These are phyloP conservation scores for Trifolium pratense DNA, from an alignment of 306 rosid species.

Conservation along the genomic window DNA sequence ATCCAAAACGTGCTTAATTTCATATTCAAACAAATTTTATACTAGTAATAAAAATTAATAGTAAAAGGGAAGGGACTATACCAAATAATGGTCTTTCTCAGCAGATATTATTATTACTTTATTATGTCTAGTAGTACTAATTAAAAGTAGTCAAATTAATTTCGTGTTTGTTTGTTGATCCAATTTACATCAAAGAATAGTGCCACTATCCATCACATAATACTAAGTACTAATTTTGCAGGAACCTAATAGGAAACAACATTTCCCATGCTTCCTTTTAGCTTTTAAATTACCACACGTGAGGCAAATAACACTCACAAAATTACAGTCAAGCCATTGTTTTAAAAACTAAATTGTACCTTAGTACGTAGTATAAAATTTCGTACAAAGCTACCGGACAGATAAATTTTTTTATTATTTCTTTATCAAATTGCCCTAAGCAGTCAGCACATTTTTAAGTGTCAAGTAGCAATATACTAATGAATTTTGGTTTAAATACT, in stretches of 20 bases:
- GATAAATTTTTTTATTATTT: too few relatives aligned
- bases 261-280: not conserved
- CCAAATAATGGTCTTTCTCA: not conserved
- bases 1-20: conserved; percentile 41
- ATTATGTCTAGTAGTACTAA: not conserved
- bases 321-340: conserved; percentile 6
- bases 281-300: conserved; percentile 28
- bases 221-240: not conserved
- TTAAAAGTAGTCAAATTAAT: conserved; percentile 22
- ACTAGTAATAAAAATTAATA: not conserved
- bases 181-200: not conserved
- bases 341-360: too few relatives aligned
- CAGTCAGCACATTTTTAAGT: too few relatives aligned
- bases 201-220: not conserved
- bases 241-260: conserved; percentile 42
- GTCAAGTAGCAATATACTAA: too few relatives aligned
- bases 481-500: too few relatives aligned
- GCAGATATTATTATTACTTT: not conserved
- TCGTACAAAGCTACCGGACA: too few relatives aligned
- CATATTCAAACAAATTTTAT: not conserved
- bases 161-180: not conserved
- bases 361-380: too few relatives aligned
- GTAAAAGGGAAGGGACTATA: not conserved
- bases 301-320: not conserved
- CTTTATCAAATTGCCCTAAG: too few relatives aligned